Conservation (phyloP, 805 yeast species). For the Wickerhamiella alocasiicola region DNA sequence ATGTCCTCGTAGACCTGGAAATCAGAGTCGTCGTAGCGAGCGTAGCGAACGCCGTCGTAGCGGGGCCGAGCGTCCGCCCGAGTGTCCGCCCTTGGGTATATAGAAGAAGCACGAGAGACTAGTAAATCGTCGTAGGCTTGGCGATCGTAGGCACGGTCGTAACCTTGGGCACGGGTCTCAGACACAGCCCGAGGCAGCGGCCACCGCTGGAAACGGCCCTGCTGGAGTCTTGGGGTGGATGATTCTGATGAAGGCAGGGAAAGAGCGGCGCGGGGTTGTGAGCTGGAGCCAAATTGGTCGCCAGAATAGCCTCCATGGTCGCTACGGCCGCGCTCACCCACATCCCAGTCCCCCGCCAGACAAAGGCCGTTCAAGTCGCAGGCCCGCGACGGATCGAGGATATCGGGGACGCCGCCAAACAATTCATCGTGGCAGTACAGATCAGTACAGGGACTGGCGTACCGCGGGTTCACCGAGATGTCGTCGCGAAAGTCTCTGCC, state of each 20-base stretch:
- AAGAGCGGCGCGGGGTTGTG: not conserved
- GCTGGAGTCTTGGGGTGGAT: not conserved
- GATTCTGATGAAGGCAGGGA: not conserved
- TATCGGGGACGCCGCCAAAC: conserved; percentile 6
- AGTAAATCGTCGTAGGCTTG: no score
- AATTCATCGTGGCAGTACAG: conserved; percentile 1
- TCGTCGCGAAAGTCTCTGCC: conserved; percentile 9
- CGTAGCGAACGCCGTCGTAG: no score
- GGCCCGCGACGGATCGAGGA: conserved; percentile 2
- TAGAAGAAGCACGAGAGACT: no score
- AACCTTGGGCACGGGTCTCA: no score
- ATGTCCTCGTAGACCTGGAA: not conserved
- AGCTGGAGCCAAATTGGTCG: not conserved
- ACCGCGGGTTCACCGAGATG: conserved; percentile 2
- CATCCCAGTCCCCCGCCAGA: conserved; percentile 1
- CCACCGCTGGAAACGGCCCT: not conserved
- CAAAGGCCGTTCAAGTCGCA: conserved; percentile 1
- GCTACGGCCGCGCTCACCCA: not conserved
- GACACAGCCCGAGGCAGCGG: no score
- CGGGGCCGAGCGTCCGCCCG: not conserved
- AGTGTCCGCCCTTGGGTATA: no score
- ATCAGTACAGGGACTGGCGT: conserved; percentile 2
- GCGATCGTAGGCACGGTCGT: no score
- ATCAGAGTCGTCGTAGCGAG: not conserved
- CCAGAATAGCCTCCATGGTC: not conserved